Percentiles rank a stretch among this genome's conserved stretches.
Conservation (phyloP, 1,284 basidiomycete species). For the Cryptococcus wingfieldii region DNA sequence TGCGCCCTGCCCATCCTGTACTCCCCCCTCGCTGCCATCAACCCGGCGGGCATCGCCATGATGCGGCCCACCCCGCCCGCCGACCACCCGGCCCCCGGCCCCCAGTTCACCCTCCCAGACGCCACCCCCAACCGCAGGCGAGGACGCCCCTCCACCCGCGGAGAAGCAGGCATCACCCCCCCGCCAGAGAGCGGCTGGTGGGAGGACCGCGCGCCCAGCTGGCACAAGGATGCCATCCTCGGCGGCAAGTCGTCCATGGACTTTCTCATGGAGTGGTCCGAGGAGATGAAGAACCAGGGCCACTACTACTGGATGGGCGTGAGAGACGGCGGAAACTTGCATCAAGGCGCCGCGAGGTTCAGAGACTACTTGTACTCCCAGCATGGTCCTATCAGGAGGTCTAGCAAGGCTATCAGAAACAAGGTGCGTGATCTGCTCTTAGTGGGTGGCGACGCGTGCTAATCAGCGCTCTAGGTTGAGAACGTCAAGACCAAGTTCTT, state of each 20-base stretch:
- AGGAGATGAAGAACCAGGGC: slow-evolving; percentile 2
- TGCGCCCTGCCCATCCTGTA: too few relatives aligned
- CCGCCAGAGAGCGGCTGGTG: background rate
- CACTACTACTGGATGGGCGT: slow-evolving; percentile 5
- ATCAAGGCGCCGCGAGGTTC: slow-evolving; percentile 1
- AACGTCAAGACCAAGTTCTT: slow-evolving; percentile 2
- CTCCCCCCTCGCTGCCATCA: background rate
- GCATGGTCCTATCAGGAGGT: slow-evolving; percentile 1
- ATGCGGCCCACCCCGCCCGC: background rate
- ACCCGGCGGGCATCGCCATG: background rate
- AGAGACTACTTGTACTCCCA: slow-evolving; percentile 2
- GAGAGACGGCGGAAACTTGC: slow-evolving; percentile 2
- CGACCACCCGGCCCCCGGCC: background rate
- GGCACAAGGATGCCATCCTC: slow-evolving; percentile 1
- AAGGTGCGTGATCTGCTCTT: background rate
- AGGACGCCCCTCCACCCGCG: background rate
- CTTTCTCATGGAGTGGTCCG: slow-evolving; percentile 1
- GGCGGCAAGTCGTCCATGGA: slow-evolving; percentile 2
- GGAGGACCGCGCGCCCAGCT: slow-evolving; percentile 2
- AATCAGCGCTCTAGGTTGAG: background rate
- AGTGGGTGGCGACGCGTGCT: background rate
- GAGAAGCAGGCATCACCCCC: background rate
- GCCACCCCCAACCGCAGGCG: background rate
- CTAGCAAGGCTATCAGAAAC: slow-evolving; percentile 1
- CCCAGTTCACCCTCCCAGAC: background rate